Evolutionary conservation across 2,329 filamentous ascomycete species (phyloP).

Genomic region (Neurospora crassa): DNA sequence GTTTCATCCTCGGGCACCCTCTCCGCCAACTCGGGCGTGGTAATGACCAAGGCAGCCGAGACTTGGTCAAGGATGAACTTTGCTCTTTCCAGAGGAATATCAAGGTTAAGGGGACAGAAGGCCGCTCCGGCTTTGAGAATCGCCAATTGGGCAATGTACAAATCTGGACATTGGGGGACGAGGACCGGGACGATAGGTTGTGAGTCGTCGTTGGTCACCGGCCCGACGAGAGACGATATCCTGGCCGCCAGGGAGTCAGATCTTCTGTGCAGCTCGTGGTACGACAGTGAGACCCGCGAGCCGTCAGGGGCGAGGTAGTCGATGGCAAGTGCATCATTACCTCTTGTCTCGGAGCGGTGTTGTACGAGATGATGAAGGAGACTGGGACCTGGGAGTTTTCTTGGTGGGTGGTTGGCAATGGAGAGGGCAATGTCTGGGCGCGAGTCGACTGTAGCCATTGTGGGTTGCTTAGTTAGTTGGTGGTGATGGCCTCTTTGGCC

Average conservation of each 20-base stretch:
- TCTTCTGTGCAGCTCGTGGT: conserved; percentile 49
- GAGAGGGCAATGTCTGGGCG: conserved; percentile 23
- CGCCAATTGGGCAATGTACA: conserved; percentile 71
- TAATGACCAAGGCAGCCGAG: conserved; percentile 58
- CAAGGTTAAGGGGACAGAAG: conserved; percentile 76
- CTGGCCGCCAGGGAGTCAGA: conserved; percentile 46
- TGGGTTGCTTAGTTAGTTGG: neutral
- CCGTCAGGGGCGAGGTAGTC: conserved; percentile 50
- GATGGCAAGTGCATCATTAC: conserved; percentile 41
- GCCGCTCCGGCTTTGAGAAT: conserved; percentile 73
- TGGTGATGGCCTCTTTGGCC: neutral
- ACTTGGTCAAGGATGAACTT: conserved; percentile 76
- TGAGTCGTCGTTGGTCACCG: neutral
- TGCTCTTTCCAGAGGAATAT: conserved; percentile 67
- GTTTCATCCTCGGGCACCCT: conserved; percentile 26
- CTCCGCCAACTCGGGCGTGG: conserved; percentile 38
- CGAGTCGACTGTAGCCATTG: neutral
- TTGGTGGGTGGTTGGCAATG: conserved; percentile 35
- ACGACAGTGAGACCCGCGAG: conserved; percentile 42
- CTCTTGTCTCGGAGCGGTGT: conserved; percentile 17
- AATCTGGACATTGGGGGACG: conserved; percentile 62
- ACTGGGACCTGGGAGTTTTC: conserved; percentile 31
- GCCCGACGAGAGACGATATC: conserved; percentile 28
- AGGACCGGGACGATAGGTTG: conserved; percentile 61
- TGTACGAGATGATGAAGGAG: conserved; percentile 52